phyloP scores from a whole-genome alignment of 768 basidiomycete species.

The Trametes punicea region DNA sequence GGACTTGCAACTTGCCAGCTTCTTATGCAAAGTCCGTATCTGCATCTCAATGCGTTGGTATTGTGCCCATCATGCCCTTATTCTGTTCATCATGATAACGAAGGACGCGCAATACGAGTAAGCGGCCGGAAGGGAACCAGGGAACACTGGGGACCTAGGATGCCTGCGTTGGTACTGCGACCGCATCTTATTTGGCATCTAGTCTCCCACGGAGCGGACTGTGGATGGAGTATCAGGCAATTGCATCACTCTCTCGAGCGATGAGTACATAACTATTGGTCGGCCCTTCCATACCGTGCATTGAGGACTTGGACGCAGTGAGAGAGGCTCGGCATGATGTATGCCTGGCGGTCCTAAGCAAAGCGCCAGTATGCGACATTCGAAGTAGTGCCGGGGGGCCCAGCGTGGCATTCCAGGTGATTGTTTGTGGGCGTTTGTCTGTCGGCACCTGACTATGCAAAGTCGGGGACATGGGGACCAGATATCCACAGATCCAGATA shows the following conservation, averaged over 20 bases:
- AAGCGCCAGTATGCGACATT: no score
- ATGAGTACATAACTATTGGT: conserved; percentile 2
- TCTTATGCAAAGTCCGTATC: no score
- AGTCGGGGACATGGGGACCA: no score
- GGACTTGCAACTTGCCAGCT: no score
- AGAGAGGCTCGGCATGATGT: not conserved
- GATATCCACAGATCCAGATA: no score
- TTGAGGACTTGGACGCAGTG: not conserved
- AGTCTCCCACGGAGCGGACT: conserved; percentile 5
- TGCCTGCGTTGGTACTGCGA: not conserved
- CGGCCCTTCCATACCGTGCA: no score
- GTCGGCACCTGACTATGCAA: no score
- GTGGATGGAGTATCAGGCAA: conserved; percentile 4
- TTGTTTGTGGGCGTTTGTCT: not conserved
- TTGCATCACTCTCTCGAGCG: conserved; percentile 1
- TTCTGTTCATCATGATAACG: not conserved
- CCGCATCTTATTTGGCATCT: not conserved
- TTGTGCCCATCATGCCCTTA: not conserved
- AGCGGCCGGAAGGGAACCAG: not conserved
- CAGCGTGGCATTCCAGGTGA: no score
- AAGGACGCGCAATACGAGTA: not conserved
- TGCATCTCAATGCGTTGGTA: no score
- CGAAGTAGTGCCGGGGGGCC: no score
- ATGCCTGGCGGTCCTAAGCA: conserved; percentile 3
- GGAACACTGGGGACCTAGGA: not conserved